Percentiles rank a stretch among this genome's conserved stretches.
These are phyloP conservation scores for Euphorbia schlechtendalii DNA, from an alignment of 441 rosid species.

Conservation along the genomic window DNA sequence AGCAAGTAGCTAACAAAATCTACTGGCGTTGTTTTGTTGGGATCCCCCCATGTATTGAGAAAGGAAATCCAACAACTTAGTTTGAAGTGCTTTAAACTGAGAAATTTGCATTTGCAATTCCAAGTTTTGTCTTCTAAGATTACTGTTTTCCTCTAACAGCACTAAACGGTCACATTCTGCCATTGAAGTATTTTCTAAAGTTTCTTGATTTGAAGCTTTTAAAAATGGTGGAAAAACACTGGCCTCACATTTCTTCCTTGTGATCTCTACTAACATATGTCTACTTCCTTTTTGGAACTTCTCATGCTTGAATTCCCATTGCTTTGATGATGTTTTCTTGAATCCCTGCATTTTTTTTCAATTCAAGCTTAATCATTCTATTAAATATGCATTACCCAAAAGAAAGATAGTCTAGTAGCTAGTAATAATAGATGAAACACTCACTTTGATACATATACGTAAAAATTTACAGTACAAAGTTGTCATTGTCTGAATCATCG, in stretches of 20 bases:
- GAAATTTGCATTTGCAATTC: conserved; percentile 39
- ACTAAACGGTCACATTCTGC: conserved; percentile 8
- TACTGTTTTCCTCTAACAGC: conserved; percentile 39
- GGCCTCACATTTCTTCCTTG: conserved; percentile 39
- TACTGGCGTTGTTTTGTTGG: conserved; percentile 21
- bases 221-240: conserved; percentile 43
- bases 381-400: too few species aligned
- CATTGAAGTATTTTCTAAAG: background rate
- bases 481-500: too few species aligned
- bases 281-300: conserved; percentile 42
- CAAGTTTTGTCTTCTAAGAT: conserved; percentile 32
- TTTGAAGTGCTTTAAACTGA: conserved; percentile 36
- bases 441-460: too few species aligned
- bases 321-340: conserved; percentile 49
- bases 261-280: conserved; percentile 41
- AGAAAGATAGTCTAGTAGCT: too few species aligned
- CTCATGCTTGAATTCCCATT: conserved; percentile 59
- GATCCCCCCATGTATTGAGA: conserved; percentile 27
- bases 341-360: conserved; percentile 37
- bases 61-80: conserved; percentile 37
- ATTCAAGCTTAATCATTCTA: background rate
- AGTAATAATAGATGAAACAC: too few species aligned
- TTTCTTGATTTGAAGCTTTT: conserved; percentile 26
- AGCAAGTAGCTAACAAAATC: conserved; percentile 15
- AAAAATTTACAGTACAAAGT: too few species aligned